Percentiles rank a stretch among this genome's conserved stretches.
phyloP scores from a whole-genome alignment of 2,329 filamentous ascomycete species.

The Alternaria novae-zelandiae region DNA sequence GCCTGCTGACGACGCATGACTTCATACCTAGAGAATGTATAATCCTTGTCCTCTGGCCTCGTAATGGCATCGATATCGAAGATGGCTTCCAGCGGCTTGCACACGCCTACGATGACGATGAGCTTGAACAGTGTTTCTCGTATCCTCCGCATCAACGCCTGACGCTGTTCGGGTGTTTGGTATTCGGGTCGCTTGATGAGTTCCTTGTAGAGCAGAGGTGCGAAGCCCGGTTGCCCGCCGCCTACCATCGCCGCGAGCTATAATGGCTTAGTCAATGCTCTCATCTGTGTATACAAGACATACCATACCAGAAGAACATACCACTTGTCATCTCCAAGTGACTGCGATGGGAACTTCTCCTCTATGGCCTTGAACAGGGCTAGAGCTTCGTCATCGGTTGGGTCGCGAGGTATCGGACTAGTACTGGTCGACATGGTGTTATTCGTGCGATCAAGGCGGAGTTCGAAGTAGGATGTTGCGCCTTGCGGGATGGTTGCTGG shows the following conservation, averaged over 20 bases:
- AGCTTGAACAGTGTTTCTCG: slow-evolving; percentile 67
- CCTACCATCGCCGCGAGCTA: slow-evolving; percentile 55
- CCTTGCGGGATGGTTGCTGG: background rate
- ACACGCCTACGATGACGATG: slow-evolving; percentile 64
- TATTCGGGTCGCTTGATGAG: slow-evolving; percentile 59
- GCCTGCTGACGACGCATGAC: background rate
- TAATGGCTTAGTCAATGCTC: background rate
- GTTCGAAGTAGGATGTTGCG: background rate
- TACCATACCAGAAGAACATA: slow-evolving; percentile 51
- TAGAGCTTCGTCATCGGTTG: slow-evolving; percentile 49
- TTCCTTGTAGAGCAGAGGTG: slow-evolving; percentile 62
- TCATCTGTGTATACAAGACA: background rate
- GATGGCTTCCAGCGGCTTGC: slow-evolving; percentile 67
- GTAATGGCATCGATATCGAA: slow-evolving; percentile 62
- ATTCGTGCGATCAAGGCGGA: background rate
- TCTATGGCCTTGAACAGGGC: slow-evolving; percentile 53
- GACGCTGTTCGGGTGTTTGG: slow-evolving; percentile 52
- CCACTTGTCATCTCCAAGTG: slow-evolving; percentile 55
- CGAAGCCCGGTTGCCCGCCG: slow-evolving; percentile 59
- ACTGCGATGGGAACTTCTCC: slow-evolving; percentile 51
- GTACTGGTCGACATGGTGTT: slow-evolving; percentile 19
- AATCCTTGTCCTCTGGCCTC: slow-evolving; percentile 64
- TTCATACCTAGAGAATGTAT: slow-evolving; percentile 54
- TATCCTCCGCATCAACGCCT: slow-evolving; percentile 58
- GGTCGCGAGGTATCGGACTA: slow-evolving; percentile 31